Evolutionary conservation across 1,284 basidiomycete genomes (phyloP), one percentile per base, ranked within the genome.

Genomic region (Xanthoconium separans): DNA sequence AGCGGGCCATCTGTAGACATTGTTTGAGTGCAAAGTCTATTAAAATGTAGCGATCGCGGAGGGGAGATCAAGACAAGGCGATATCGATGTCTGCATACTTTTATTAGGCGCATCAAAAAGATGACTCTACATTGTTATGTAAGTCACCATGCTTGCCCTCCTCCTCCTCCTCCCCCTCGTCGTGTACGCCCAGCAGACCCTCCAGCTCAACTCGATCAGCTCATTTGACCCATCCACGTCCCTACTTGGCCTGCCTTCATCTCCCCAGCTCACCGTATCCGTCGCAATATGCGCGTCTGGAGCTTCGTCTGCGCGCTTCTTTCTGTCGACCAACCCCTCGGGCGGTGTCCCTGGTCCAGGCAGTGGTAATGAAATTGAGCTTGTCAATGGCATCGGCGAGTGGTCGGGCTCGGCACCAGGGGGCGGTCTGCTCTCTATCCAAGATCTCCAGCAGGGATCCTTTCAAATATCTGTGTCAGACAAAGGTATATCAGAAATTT

Each of bases 391-490:
- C 0, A 72, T 76, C 42, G 88, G 82, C 1, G 78, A 70, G 52
- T 87, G 83, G 78, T 80, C 75, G 0, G 79, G 82, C 0, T 30
- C 59, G 12, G 75, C 81, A 44, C 58, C 61, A 0, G 63, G 71
- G 30, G 80, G 80, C 2, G 85, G 78, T 5, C 68, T 76, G 29
- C 64, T 90, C 40, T 75, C 78, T 0, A 73, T 87, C 18, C 75
- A 75, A 33, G 70, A 71, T 33, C 70, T 74, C 13, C 70, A 65
- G 10, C 66, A 73, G 12, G 54, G 70, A 11, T 70, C 77, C 1
- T 81, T 88, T 51, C 80, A 90, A 64, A 61, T 90, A 16, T 81
- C 79, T 2, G 71, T 83, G 3, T 84, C 84, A 4, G 74, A 78
- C 51, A 64, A 67, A 45, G 78, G 85, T 85, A 60, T 63, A 76